Evolutionary conservation across 2,329 filamentous ascomycete genomes (phyloP), one percentile per base, ranked within the genome.

Genomic region (Pestalotiopsis sp.): DNA sequence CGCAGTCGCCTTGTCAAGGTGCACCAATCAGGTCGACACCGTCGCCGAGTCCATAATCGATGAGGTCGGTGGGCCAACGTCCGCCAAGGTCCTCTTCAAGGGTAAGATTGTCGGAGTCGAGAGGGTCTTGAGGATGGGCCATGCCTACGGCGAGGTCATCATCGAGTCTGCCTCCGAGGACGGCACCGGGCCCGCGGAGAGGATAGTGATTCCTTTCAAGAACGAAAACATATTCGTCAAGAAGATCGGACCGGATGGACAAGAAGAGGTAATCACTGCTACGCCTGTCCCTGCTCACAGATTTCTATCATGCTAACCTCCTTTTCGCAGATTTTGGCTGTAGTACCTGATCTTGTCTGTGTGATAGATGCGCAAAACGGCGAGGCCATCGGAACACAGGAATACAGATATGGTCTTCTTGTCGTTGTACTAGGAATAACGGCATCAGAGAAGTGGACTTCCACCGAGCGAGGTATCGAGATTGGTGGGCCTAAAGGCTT

Each of bases 171-270:
- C 79, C 36, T 80, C 58, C 20, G 65, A 68, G 13, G 27, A 65
- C 13, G 70, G n/a, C 73, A 78, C 25, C 12, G 76, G 45, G 12
- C 9, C 27, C 20, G 11, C 23, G 40, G 62, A 65, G 20, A 49
- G 41, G 61, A 78, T 91, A 74, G 88, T 86, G 73, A 89, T 92
- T 52, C 89, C 89, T 0, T 92, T 92, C 82, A 91, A 91, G 79
- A 92, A 92, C 76, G 90, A 92, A 74, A 92, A 92, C 74, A 89
- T 92, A 56, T 86, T 85, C 13, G 90, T 86, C 0, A 75, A 83
- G 45, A 77, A 72, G 56, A 71, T 81, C 0, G 70, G 75, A 3
- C 73, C 73, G 13, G 73, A 76, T 4, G 73, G 76, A 2, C 75
- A 79, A 20, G 82, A 83, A 67, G 73, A 71, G 68, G 66, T 72